Evolutionary conservation across 106 monocot species (phyloP).

Genomic region (Dendrobium officinale): DNA sequence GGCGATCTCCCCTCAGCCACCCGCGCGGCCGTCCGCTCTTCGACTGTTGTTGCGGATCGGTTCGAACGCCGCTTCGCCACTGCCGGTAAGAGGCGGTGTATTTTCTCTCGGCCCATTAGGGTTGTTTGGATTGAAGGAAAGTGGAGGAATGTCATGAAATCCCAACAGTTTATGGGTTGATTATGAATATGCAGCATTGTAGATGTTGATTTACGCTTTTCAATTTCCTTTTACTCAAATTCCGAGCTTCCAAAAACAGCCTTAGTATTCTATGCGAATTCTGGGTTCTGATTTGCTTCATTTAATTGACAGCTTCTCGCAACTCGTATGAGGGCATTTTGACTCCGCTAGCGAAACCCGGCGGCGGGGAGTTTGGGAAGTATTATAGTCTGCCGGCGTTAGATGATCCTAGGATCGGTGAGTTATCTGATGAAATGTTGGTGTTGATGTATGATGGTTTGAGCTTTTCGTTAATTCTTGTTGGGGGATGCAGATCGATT

Average conservation of each 20-base stretch:
- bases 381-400: slow-evolving; percentile 77
- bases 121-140: not conserved
- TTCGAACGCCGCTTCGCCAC: slow-evolving; percentile 66
- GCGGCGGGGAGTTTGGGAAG: slow-evolving; percentile 77
- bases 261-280: not conserved
- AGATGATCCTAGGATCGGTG: slow-evolving; percentile 67
- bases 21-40: slow-evolving; percentile 53
- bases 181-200: no score
- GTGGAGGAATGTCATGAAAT: not conserved
- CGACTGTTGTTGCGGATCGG: slow-evolving; percentile 37
- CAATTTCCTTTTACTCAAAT: not conserved
- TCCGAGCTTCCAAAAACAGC: not conserved
- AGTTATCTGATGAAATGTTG: slow-evolving; percentile 8
- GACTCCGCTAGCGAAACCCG: slow-evolving; percentile 56
- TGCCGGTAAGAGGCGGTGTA: slow-evolving; percentile 23
- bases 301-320: slow-evolving; percentile 23
- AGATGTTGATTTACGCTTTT: not conserved
- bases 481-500: slow-evolving; percentile 48
- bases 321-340: slow-evolving; percentile 54
- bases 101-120: not conserved
- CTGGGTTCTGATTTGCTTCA: not conserved
- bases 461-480: not conserved
- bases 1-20: slow-evolving; percentile 62
- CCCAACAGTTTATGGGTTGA: not conserved
- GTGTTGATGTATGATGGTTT: not conserved